phyloP scores from a whole-genome alignment of 2,329 filamentous ascomycete species.

The Neoarthrinium moseri region DNA sequence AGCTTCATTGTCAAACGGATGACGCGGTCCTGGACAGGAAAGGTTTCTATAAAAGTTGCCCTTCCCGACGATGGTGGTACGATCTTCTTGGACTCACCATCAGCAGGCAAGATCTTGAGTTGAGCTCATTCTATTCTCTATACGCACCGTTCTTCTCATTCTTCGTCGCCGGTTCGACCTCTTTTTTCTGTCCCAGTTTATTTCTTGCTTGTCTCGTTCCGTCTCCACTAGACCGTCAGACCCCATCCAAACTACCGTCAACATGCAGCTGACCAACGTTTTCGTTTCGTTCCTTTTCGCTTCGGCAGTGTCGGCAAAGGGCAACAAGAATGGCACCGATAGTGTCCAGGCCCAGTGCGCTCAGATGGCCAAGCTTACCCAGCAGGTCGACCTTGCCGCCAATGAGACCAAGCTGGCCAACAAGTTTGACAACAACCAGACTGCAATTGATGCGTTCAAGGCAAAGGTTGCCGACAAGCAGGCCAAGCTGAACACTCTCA shows the following conservation, averaged over 20 bases:
- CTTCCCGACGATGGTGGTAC: not conserved
- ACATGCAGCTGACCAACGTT: constrained; percentile 16
- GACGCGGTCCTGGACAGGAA: not conserved
- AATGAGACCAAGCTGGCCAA: constrained; percentile 34
- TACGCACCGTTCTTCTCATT: constrained; percentile 6
- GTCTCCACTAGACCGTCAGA: not conserved
- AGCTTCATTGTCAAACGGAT: not conserved
- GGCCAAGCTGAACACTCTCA: constrained; percentile 27
- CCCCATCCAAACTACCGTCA: constrained; percentile 1
- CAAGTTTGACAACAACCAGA: constrained; percentile 33
- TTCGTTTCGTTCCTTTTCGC: constrained; percentile 14
- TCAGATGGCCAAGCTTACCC: constrained; percentile 27
- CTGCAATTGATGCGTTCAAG: constrained; percentile 33
- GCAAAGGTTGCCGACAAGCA: constrained; percentile 30
- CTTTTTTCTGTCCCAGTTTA: constrained; percentile 4
- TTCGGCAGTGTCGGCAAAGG: constrained; percentile 23
- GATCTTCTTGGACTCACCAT: not conserved
- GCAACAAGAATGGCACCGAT: constrained; percentile 24
- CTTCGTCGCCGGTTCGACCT: constrained; percentile 14
- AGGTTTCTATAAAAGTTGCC: constrained; percentile 1
- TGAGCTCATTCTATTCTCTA: constrained; percentile 8
- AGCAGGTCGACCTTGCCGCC: constrained; percentile 29
- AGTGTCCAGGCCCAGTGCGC: constrained; percentile 30
- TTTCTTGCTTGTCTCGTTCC: not conserved
- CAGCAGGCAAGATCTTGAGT: constrained; percentile 6